Evolutionary conservation across 495 filamentous ascomycete genomes (phyloP).

Genomic region (Letharia columbiana): DNA sequence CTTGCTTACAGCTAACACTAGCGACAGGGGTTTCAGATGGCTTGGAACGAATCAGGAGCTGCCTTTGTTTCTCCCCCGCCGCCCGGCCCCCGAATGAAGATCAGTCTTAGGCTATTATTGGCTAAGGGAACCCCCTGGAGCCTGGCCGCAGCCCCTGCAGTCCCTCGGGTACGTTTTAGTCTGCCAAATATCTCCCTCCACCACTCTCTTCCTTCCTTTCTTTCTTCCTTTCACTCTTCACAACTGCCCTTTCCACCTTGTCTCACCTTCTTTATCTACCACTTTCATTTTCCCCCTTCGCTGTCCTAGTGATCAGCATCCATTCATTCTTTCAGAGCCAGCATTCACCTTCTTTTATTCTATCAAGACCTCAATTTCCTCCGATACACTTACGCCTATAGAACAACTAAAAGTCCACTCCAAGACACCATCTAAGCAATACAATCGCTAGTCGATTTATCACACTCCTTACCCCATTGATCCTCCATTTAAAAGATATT

Average conservation of each 20-base stretch:
- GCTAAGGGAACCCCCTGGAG: no score
- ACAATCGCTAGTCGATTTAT: slow-evolving; percentile 14
- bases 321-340: slow-evolving; percentile 18
- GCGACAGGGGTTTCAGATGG: no score
- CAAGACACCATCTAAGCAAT: slow-evolving; percentile 4
- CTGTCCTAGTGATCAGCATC: slow-evolving; percentile 23
- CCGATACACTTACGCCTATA: not conserved
- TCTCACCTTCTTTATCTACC: slow-evolving; percentile 4
- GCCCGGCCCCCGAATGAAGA: no score
- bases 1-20: no score
- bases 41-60: slow-evolving; percentile 9
- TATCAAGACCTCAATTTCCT: not conserved
- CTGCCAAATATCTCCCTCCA: no score
- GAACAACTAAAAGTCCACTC: not conserved
- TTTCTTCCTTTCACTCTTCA: not conserved
- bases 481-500: not conserved
- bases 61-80: not conserved
- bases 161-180: no score
- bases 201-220: not conserved
- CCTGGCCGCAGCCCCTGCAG: no score
- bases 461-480: slow-evolving; percentile 13
- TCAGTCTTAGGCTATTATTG: no score
- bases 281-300: slow-evolving; percentile 13
- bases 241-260: not conserved
- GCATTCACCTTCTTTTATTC: slow-evolving; percentile 11